Conservation (phyloP, 2,329 filamentous ascomycete genomes). For the Cercospora brassicicola region DNA sequence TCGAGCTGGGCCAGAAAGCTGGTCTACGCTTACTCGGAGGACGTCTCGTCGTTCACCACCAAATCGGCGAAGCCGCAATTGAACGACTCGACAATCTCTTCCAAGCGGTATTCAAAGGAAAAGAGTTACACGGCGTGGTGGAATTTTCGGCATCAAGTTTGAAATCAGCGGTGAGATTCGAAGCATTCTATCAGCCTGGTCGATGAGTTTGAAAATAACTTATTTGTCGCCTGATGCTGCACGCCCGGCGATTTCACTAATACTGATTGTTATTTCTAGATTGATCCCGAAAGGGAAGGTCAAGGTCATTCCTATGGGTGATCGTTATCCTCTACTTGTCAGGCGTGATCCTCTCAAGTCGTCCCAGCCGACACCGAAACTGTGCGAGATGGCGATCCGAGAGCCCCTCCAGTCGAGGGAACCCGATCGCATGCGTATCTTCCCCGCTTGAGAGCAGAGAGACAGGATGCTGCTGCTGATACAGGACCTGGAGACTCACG, state of each 20-base stretch:
- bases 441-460: neutral
- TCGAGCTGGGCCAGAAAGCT: conserved; percentile 56
- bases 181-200: conserved; percentile 17
- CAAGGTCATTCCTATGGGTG: conserved; percentile 17
- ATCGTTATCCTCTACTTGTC: conserved; percentile 1
- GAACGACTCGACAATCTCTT: conserved; percentile 59
- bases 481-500: neutral
- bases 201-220: conserved; percentile 10
- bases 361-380: conserved; percentile 8
- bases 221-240: conserved; percentile 1
- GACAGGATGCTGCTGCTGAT: neutral
- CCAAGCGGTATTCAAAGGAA: conserved; percentile 38
- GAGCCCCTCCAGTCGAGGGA: conserved; percentile 5
- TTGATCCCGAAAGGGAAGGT: conserved; percentile 13
- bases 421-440: conserved; percentile 3
- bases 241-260: neutral
- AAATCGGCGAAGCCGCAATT: conserved; percentile 68
- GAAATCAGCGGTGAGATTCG: conserved; percentile 19
- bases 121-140: conserved; percentile 29
- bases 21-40: conserved; percentile 59
- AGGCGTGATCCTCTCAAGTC: conserved; percentile 1
- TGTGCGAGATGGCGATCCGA: conserved; percentile 2
- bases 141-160: conserved; percentile 17
- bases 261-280: conserved; percentile 11
- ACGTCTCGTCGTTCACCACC: conserved; percentile 68